Base-by-base conservation (phyloP, 495 filamentous ascomycete species). In the Hypoxylon subgilvum region DNA sequence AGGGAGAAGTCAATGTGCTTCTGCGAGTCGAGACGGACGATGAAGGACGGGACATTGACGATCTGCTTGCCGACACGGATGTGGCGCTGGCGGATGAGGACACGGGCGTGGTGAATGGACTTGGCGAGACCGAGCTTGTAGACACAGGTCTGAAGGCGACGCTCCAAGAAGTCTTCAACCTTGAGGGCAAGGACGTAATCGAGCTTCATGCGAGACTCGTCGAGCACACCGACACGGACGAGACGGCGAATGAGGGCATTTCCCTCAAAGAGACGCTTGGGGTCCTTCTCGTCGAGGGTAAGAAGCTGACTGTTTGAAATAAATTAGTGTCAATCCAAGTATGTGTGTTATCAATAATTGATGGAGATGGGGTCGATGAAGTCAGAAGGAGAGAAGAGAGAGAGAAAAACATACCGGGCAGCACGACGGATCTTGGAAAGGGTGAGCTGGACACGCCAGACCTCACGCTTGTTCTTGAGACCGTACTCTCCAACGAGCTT, bases 351-450 rank as follows among this genome's bases (percentile, higher is more conserved):
- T 2, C 7, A 25, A 55, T 18, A 5, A 30, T 14, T 54, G 19
- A 25, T 53, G n/a, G 13, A 10, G 23, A 21, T 16, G 4, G 2
- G 19, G 2, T 34, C 0, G 14, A 10, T 32, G 41, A 25, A 38
- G 50, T 18, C 27, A 34, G 17, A 10, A 21, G 35, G 25, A 25
- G 36, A 9, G 14, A 18, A 16, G 18, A 31, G 18, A 39, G 25
- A 14, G 41, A 61, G 34, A 25, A 42, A 34, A 52, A 66, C 87
- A 74, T 90, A 96, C 92, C 94, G 94, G 77, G 94, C 94, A 87
- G 94, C 94, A 95, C 94, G 95, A 90, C 94, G 92, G 72, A 98
- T 97, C 87, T 98, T 98, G 80, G 94, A 98, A 65, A 98, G 91
- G 60, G 92, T 96, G 78, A 97, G 89, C 86, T 90, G 87, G 71